Percentiles rank a stretch among this genome's conserved stretches.
phyloP scores from a whole-genome alignment of 495 filamentous ascomycete species.

The Hypoxylon intermedium region DNA sequence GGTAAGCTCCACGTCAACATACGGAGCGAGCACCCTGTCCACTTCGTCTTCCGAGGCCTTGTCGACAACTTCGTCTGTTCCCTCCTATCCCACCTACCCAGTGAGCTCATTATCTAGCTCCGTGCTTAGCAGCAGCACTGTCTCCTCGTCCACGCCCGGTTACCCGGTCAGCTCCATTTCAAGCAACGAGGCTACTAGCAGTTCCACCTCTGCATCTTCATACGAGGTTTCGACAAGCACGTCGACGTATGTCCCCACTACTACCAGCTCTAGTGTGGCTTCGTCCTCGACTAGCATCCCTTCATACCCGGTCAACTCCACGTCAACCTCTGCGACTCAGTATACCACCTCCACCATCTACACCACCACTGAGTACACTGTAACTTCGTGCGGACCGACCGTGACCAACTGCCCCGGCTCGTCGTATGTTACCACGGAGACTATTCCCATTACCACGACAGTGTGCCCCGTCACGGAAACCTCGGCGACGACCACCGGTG shows the following conservation, averaged over 20 bases:
- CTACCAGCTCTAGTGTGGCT: too few species aligned
- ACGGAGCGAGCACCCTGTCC: background rate
- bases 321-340: constrained; percentile 8
- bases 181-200: constrained; percentile 12
- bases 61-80: too few species aligned
- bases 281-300: background rate
- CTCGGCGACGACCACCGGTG: background rate
- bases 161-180: constrained; percentile 12
- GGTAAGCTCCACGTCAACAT: constrained; percentile 7
- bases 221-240: constrained; percentile 7
- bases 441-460: constrained; percentile 34
- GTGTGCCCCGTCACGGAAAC: constrained; percentile 37
- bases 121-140: background rate
- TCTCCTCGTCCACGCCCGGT: background rate
- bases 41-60: too few species aligned
- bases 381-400: constrained; percentile 10
- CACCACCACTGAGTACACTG: constrained; percentile 20
- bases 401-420: constrained; percentile 53
- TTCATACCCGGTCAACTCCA: constrained; percentile 2
- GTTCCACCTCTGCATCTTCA: constrained; percentile 6
- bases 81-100: constrained; percentile 1
- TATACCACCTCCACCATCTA: constrained; percentile 26
- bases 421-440: constrained; percentile 16
- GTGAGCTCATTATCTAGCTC: constrained; percentile 3
- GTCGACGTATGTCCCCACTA: background rate